These are phyloP conservation scores for Acer saccharum DNA, from an alignment of 345 rosid species.

Conservation along the genomic window DNA sequence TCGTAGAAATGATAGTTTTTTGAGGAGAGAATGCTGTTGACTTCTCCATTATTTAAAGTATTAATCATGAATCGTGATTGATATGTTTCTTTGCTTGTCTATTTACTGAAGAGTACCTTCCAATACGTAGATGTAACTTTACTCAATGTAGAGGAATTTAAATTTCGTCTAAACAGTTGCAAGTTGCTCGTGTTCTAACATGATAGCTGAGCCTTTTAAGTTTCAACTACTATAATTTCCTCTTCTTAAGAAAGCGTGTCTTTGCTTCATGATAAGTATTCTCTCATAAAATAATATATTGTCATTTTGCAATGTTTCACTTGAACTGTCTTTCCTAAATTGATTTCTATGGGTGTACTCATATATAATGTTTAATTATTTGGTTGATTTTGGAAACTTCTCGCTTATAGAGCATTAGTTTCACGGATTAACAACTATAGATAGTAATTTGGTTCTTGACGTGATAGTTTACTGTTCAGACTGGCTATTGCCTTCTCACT, in stretches of 20 bases:
- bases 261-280: background rate
- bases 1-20: background rate
- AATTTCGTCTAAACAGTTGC: background rate
- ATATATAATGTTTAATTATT: background rate
- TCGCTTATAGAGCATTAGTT: background rate
- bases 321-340: background rate
- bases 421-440: background rate
- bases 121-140: background rate
- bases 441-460: background rate
- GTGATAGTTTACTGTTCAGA: background rate
- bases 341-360: background rate
- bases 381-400: background rate
- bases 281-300: too few relatives aligned
- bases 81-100: background rate
- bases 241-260: background rate
- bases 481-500: background rate
- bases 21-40: background rate
- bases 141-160: background rate
- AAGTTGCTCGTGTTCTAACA: background rate
- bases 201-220: background rate
- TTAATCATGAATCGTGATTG: background rate
- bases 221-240: background rate
- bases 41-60: background rate
- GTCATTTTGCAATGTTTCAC: background rate
- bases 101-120: background rate